Conservation (phyloP, 2,329 filamentous ascomycete species). For the Chaetomium strumarium region DNA sequence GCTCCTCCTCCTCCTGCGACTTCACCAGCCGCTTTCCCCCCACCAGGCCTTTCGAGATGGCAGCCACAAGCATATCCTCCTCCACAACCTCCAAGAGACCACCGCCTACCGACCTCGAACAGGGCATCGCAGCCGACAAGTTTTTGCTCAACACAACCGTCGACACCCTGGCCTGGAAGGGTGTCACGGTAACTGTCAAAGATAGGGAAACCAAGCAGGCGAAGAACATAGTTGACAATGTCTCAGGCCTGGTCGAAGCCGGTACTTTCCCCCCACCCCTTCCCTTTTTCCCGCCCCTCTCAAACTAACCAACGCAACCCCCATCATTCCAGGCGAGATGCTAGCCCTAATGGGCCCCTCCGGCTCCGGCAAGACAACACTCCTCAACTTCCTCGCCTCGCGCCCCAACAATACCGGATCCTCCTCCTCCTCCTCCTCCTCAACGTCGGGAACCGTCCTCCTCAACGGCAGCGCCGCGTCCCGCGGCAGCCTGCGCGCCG, state of each 20-base stretch:
- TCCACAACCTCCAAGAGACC: conserved; percentile 18
- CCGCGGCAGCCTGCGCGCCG: conserved; percentile 51
- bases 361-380: conserved; percentile 72
- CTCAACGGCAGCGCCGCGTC: conserved; percentile 58
- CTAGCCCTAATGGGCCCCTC: conserved; percentile 77
- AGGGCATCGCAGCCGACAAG: conserved; percentile 31
- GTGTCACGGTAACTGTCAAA: conserved; percentile 65
- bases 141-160: conserved; percentile 60
- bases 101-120: conserved; percentile 27
- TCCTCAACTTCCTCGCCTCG: conserved; percentile 70
- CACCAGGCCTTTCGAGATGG: conserved; percentile 6
- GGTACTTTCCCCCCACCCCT: conserved; percentile 35
- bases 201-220: conserved; percentile 62
- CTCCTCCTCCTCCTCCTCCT: conserved; percentile 42
- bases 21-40: too few species aligned
- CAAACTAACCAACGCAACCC: neutral
- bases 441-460: conserved; percentile 48
- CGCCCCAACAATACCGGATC: conserved; percentile 39
- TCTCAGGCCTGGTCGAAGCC: conserved; percentile 59
- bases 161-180: conserved; percentile 58
- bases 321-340: conserved; percentile 51
- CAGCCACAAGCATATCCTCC: conserved; percentile 6
- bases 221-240: conserved; percentile 56
- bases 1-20: too few species aligned
- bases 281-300: neutral